phyloP scores from a whole-genome alignment of 2,329 filamentous ascomycete species.

The Colletotrichum chrysophilum region DNA sequence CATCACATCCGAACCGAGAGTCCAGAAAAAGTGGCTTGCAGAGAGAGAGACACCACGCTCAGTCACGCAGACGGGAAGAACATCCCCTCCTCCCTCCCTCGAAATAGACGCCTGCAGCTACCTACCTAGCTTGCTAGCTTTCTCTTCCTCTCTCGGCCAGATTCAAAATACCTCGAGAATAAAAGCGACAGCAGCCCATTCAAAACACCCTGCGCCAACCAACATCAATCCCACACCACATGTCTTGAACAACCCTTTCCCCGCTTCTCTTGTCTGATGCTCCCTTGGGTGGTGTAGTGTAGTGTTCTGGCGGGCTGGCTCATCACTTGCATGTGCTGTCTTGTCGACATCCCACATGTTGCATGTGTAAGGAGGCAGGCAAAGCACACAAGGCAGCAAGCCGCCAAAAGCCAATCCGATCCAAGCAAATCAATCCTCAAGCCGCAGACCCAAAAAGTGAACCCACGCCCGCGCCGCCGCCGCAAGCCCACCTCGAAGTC shows the following conservation, averaged over 20 bases:
- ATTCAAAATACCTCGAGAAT: background rate
- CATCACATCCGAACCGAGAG: background rate
- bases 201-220: background rate
- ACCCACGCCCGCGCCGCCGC: background rate
- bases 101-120: background rate
- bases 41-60: background rate
- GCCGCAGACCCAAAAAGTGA: background rate
- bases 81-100: background rate
- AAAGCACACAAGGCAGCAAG: background rate
- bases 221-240: background rate
- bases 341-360: background rate
- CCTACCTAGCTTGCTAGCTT: background rate
- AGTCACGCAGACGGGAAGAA: background rate
- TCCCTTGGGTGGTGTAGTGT: background rate
- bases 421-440: background rate
- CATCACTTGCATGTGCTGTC: conserved; percentile 10
- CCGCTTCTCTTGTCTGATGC: background rate
- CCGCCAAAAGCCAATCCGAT: background rate
- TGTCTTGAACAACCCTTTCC: background rate
- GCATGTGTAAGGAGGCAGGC: background rate
- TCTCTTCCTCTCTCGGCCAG: background rate
- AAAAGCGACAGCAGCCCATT: background rate
- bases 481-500: background rate
- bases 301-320: background rate
- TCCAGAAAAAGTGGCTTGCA: background rate